Evolutionary conservation across 768 basidiomycete species (phyloP), one percentile per base, ranked within the genome.

Genomic region (Tulasnella sp.): DNA sequence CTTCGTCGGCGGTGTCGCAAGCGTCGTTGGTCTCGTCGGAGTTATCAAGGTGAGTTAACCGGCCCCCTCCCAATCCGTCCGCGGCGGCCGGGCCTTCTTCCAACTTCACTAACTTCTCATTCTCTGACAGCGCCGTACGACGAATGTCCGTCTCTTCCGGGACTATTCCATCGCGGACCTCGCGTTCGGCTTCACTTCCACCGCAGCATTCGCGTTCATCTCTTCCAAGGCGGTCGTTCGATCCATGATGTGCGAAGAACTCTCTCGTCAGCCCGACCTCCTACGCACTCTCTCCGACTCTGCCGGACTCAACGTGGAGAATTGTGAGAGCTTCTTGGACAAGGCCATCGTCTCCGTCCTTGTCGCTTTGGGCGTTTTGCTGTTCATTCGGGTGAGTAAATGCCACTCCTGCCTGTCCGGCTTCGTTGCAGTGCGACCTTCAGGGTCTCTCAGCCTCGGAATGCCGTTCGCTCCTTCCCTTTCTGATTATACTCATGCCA

Each of bases 111-210:
- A 28, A 28, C 64, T 42, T 78, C 75, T 41, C 48, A 72, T 6
- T 42, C n/a, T 37, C 28, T n/a, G 34, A 24, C 82, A 95, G 94
- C 89, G 87, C 84, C 90, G 90, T 81, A 87, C 91, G 5, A 86
- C 90, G 0, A 90, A 91, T 82, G 90, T 95, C 76, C 92, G 93
- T 78, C 91, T 95, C 83, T 95, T 94, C 86, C 91, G 94, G 81
- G 93, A 94, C 87, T 94, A 92, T 82, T 91, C 93, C 79, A 91
- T 94, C 82, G 94, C 92, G 76, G 93, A 95, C 86, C 91, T 95
- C 84, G 89, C 89, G 4, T 93, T 93, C 86, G 90, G 90, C 85
- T 88, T 91, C 8, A 87, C 93, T 78, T 89, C 90, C 60, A 89
- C 92, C 16, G 84, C 89, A 22, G 78, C 91, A 46, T 89, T 89